phyloP scores from a whole-genome alignment of 2,329 filamentous ascomycete genomes.

The Sporothrix globosa region DNA sequence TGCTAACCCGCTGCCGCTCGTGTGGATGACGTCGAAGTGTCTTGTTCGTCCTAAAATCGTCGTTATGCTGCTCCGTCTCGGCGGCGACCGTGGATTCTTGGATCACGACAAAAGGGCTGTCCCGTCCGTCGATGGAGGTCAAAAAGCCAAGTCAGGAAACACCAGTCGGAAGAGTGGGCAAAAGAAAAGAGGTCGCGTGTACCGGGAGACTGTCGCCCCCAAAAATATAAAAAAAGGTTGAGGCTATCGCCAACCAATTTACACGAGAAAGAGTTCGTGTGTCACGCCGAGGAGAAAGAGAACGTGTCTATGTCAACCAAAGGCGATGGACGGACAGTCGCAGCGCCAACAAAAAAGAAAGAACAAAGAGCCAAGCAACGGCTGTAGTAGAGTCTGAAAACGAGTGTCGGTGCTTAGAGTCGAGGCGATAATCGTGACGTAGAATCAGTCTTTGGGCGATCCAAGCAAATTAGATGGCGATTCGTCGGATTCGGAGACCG shows the following conservation, averaged over 20 bases:
- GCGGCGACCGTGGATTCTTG: neutral
- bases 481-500: neutral
- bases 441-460: conserved; percentile 12
- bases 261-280: conserved; percentile 26
- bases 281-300: conserved; percentile 20
- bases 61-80: conserved; percentile 1
- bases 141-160: neutral
- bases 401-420: conserved; percentile 17
- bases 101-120: neutral
- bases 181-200: neutral
- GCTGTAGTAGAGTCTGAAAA: neutral
- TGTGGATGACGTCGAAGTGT: neutral
- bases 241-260: conserved; percentile 21
- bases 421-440: conserved; percentile 23
- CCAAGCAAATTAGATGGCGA: neutral
- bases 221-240: too few relatives aligned
- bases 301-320: conserved; percentile 4
- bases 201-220: neutral
- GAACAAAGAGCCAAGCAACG: neutral
- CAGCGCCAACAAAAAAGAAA: conserved; percentile 11
- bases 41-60: neutral
- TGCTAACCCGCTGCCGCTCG: neutral
- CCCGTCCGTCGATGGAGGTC: neutral
- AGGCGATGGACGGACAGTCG: neutral
- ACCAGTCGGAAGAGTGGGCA: neutral